Evolutionary conservation across 1,284 basidiomycete species (phyloP), one percentile per base, ranked within the genome.

Genomic region (Mycena sp.): DNA sequence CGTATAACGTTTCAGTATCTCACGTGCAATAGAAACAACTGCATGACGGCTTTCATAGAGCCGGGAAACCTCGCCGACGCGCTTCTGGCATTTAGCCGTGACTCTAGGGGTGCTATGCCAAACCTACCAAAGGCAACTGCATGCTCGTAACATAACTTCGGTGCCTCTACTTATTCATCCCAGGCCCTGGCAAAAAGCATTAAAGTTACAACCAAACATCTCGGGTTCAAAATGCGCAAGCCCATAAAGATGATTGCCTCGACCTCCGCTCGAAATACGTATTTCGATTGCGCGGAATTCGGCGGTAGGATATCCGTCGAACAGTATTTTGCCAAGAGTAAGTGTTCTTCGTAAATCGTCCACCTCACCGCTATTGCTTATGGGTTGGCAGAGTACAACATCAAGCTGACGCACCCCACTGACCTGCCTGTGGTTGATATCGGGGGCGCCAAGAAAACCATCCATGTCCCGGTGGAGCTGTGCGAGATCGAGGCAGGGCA

Each of bases 11-110:
- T 44, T 17, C 41, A 54, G 26, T 32, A 43, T 37, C 51, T 61
- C 43, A 60, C 35, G 14, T 45, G 32, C 23, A 23, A 26, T 50
- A 82, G 80, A 25, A 91, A 90, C 64, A 84, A 87, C 16, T 90
- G 88, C 71, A 89, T 89, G 84, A 85, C 88, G 0, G 89, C 89
- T 0, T 93, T 93, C 71, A 84, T 91, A 63, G 74, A 78, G 6
- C 84, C 87, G 0, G 87, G 87, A 0, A 89, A 87, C 58, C 78
- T 92, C 4, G 86, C 83, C 1, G 76, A 87, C 0, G 83, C 85
- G 0, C 79, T 92, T 58, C 23, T 76, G 3, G 79, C 77, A 3
- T 91, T 89, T 68, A 65, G 71, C 6, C 65, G 63, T 4, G 70
- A 76, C 16, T 81, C 85, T 0, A 67, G 70, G 1, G 86, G 84